Conservation (phyloP, 2,329 filamentous ascomycete species). For the Ceratocystis colombiana region DNA sequence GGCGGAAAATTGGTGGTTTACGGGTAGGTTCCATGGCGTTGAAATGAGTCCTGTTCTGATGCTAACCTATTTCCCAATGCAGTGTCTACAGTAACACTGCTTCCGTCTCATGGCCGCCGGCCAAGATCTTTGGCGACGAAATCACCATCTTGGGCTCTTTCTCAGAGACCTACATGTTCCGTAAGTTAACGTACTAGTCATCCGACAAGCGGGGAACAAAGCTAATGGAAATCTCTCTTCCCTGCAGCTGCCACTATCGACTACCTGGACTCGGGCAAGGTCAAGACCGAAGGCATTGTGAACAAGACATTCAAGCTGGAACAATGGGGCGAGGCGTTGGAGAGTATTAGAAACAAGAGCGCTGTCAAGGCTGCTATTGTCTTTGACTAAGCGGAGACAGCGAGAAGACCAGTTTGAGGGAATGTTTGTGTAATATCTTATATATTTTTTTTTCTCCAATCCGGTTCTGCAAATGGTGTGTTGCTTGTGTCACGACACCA, state of each 20-base stretch:
- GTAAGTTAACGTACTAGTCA: conserved; percentile 31
- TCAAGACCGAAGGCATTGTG: conserved; percentile 57
- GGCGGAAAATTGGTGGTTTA: conserved; percentile 64
- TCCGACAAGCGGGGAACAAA: neutral
- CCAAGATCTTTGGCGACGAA: conserved; percentile 58
- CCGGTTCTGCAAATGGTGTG: no score
- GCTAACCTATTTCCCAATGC: conserved; percentile 6
- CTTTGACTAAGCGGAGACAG: conserved; percentile 40
- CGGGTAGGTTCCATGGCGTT: conserved; percentile 32
- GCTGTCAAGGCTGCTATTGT: conserved; percentile 66
- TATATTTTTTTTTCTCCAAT: neutral
- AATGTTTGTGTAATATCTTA: neutral
- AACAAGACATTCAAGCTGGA: conserved; percentile 66
- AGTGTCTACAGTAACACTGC: conserved; percentile 55
- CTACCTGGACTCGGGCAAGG: conserved; percentile 49
- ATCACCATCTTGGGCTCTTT: conserved; percentile 66
- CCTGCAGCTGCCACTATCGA: conserved; percentile 37
- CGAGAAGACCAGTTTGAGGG: neutral
- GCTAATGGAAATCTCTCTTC: neutral
- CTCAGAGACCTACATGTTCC: conserved; percentile 65
- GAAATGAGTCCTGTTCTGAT: neutral
- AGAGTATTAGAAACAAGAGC: conserved; percentile 60
- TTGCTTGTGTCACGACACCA: neutral
- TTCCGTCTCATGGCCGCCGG: conserved; percentile 57
- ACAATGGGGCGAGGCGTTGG: conserved; percentile 59